Conservation (phyloP, 805 yeast genomes). For the Candida hungchunana region DNA sequence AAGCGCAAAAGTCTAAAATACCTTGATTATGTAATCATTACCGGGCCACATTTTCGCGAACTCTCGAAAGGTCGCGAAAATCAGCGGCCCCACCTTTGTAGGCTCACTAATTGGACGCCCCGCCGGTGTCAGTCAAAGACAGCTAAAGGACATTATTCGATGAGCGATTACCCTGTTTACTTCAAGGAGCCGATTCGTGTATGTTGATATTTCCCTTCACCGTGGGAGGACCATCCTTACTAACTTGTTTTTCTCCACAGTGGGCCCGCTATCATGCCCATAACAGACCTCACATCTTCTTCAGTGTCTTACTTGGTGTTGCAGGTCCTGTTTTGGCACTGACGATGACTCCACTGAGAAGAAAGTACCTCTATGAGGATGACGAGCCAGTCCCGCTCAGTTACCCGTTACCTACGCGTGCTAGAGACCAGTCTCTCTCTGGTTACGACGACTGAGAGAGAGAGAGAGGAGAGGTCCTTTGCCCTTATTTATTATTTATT, state of each 20-base stretch:
- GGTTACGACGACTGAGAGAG: conserved; percentile 50
- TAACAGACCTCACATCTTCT: conserved; percentile 70
- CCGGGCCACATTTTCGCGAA: no score
- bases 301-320: conserved; percentile 57
- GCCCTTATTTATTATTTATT: conserved; percentile 9
- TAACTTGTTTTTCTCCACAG: conserved; percentile 30
- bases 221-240: neutral
- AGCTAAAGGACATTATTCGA: conserved; percentile 1
- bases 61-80: no score
- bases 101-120: no score
- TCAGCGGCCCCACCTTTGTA: no score
- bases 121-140: no score
- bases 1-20: no score
- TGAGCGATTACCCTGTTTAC: conserved; percentile 42
- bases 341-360: conserved; percentile 62
- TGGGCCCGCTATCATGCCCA: conserved; percentile 75
- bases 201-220: conserved; percentile 30
- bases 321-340: conserved; percentile 63
- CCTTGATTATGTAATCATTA: no score
- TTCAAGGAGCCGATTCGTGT: conserved; percentile 61
- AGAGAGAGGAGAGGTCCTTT: no score
- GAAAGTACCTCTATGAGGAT: conserved; percentile 60
- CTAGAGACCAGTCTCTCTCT: conserved; percentile 41
- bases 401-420: conserved; percentile 48
- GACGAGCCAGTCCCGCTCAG: conserved; percentile 58